Evolutionary conservation across 148 eudicot genomes (phyloP).

Genomic region (Silene conica): DNA sequence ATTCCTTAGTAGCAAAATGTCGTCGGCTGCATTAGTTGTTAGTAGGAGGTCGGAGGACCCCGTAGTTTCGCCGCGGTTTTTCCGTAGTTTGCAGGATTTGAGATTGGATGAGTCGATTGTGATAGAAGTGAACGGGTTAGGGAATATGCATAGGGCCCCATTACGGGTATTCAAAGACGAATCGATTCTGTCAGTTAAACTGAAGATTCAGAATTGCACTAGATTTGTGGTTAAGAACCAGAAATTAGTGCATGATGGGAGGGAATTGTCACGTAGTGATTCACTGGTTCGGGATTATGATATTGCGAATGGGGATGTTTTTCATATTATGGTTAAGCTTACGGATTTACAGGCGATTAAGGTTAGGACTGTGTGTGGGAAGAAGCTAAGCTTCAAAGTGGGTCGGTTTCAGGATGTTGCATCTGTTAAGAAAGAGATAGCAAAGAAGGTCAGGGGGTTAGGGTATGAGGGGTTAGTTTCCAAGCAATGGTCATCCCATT

Average conservation of each 20-base stretch:
- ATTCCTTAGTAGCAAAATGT: slow-evolving; percentile 34
- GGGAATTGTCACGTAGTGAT: slow-evolving; percentile 73
- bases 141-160: slow-evolving; percentile 41
- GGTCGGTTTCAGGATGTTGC: slow-evolving; percentile 62
- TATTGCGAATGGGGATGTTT: slow-evolving; percentile 66
- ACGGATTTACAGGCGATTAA: slow-evolving; percentile 72
- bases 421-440: slow-evolving; percentile 69
- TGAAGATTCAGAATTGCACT: slow-evolving; percentile 59
- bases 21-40: slow-evolving; percentile 70
- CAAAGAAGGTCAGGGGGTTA: slow-evolving; percentile 45
- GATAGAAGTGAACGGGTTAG: slow-evolving; percentile 58
- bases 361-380: slow-evolving; percentile 67
- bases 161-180: slow-evolving; percentile 67
- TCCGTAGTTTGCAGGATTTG: slow-evolving; percentile 28
- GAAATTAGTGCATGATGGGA: slow-evolving; percentile 74
- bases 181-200: slow-evolving; percentile 69
- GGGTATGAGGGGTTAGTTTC: slow-evolving; percentile 46
- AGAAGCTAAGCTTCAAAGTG: slow-evolving; percentile 63
- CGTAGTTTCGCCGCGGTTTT: slow-evolving; percentile 29
- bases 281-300: slow-evolving; percentile 77
- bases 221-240: slow-evolving; percentile 69
- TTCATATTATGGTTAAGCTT: slow-evolving; percentile 74
- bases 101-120: slow-evolving; percentile 46
- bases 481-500: no score
- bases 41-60: slow-evolving; percentile 45